phyloP scores from a whole-genome alignment of 179 eudicot species.

The Silene noctiflora region DNA sequence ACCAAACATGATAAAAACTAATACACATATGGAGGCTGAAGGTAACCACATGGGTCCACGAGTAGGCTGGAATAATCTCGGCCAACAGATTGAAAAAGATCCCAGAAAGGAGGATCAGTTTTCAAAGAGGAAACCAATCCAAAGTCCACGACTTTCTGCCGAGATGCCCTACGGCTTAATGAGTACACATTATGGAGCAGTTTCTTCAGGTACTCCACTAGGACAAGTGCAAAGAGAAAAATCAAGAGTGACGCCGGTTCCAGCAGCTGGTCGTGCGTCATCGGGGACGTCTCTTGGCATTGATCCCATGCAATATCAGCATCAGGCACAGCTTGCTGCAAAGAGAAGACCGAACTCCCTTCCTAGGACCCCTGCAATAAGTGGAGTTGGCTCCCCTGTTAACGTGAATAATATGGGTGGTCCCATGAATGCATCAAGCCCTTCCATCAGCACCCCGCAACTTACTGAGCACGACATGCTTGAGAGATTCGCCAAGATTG shows the following conservation, averaged over 20 bases:
- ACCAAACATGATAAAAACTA: constrained; percentile 38
- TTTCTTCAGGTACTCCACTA: constrained; percentile 50
- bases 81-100: constrained; percentile 58
- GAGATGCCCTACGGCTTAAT: constrained; percentile 80
- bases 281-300: constrained; percentile 69
- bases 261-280: constrained; percentile 51
- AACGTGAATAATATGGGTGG: constrained; percentile 70
- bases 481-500: constrained; percentile 76
- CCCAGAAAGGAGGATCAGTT: constrained; percentile 66
- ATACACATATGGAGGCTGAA: constrained; percentile 52
- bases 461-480: constrained; percentile 52
- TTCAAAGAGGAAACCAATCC: constrained; percentile 63
- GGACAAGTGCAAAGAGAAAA: constrained; percentile 71
- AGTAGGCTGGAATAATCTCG: constrained; percentile 52
- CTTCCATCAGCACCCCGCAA: constrained; percentile 62
- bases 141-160: constrained; percentile 78
- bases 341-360: constrained; percentile 79
- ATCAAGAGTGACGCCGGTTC: constrained; percentile 48
- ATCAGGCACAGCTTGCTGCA: constrained; percentile 55
- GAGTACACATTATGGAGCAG: constrained; percentile 65
- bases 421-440: constrained; percentile 75
- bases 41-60: constrained; percentile 51
- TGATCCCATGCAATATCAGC: constrained; percentile 77
- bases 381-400: constrained; percentile 86
- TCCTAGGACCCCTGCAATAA: constrained; percentile 66